A percentile compares a stretch with the other conserved stretches of the same genome.
phyloP scores from a whole-genome alignment of 768 basidiomycete genomes.

The Cystobasidium ongulense region DNA sequence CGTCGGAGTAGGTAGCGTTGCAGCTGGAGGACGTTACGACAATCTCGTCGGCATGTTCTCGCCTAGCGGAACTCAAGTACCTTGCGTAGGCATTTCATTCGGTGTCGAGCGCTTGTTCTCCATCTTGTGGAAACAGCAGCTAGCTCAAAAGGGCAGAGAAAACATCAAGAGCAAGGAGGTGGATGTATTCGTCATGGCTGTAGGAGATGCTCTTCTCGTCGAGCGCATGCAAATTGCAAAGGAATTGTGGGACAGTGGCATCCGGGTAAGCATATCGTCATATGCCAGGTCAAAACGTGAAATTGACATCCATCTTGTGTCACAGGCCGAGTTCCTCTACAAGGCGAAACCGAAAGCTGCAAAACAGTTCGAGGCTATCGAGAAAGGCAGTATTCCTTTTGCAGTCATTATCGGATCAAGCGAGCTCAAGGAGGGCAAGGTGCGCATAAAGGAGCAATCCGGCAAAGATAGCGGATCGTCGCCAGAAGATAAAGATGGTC shows the following conservation, averaged over 20 bases:
- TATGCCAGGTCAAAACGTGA: neutral
- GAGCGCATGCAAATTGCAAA: conserved; percentile 74
- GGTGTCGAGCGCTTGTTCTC: conserved; percentile 91
- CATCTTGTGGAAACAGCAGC: conserved; percentile 73
- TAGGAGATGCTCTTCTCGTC: conserved; percentile 76
- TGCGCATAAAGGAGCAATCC: conserved; percentile 84
- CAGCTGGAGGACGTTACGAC: conserved; percentile 96
- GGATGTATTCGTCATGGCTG: conserved; percentile 84
- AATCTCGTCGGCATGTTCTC: conserved; percentile 82
- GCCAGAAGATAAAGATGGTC: conserved; percentile 52
- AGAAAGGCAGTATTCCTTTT: conserved; percentile 85
- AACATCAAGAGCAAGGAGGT: conserved; percentile 62
- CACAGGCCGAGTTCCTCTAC: conserved; percentile 79
- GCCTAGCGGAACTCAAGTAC: conserved; percentile 49
- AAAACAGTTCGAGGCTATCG: conserved; percentile 79
- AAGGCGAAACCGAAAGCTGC: conserved; percentile 84
- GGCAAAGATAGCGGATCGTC: conserved; percentile 50
- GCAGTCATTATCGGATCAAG: conserved; percentile 82
- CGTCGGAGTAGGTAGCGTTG: conserved; percentile 96
- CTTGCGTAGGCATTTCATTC: conserved; percentile 86
- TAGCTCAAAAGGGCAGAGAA: conserved; percentile 50
- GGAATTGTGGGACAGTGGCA: conserved; percentile 72
- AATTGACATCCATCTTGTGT: neutral
- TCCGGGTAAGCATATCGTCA: conserved; percentile 58
- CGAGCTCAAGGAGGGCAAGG: conserved; percentile 73